phyloP scores from a whole-genome alignment of 305 asterid species.

The Solanum hybrid region DNA sequence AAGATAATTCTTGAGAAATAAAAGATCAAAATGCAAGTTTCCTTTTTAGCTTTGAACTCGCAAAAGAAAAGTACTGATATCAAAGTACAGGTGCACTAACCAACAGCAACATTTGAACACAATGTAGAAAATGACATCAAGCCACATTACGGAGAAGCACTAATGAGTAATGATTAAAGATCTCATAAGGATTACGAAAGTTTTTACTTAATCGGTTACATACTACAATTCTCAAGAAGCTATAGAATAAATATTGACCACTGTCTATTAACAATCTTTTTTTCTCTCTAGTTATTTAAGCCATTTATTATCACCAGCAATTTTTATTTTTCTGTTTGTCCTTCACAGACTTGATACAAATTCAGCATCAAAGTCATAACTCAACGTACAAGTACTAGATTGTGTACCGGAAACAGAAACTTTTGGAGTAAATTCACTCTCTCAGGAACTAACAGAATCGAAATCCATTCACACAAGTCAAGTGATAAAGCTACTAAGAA shows the following conservation, averaged over 20 bases:
- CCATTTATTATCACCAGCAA: neutral
- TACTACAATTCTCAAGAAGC: neutral
- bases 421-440: neutral
- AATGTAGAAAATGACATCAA: neutral
- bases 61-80: neutral
- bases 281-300: neutral
- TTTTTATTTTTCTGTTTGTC: neutral
- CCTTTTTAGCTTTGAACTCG: neutral
- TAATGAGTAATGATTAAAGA: neutral
- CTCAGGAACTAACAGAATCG: neutral
- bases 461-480: neutral
- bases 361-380: neutral
- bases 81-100: neutral
- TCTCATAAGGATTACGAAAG: neutral
- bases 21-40: neutral
- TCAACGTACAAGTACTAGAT: neutral
- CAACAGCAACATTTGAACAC: neutral
- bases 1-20: neutral
- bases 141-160: neutral
- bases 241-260: neutral
- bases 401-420: neutral
- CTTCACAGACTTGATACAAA: neutral
- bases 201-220: neutral
- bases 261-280: neutral
- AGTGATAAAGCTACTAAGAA: neutral